Conservation (phyloP, 208 protist genomes). For the Phytomonas sp. region DNA sequence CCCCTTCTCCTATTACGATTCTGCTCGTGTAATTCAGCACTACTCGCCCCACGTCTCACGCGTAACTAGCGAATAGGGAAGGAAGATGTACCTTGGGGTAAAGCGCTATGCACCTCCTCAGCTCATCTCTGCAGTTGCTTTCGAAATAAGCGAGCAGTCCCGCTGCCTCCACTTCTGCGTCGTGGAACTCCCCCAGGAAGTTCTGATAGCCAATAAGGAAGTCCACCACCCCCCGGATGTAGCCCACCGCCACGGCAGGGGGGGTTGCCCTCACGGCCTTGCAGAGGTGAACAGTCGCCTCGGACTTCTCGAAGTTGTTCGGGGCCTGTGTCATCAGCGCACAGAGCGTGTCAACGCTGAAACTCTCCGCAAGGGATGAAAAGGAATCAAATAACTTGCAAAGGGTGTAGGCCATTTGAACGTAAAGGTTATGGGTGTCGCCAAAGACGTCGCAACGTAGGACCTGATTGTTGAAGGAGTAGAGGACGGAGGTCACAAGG, state of each 20-base stretch:
- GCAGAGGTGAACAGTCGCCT: slow-evolving; percentile 60
- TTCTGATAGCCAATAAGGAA: not conserved
- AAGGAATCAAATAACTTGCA: slow-evolving; percentile 28
- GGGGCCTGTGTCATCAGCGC: slow-evolving; percentile 48
- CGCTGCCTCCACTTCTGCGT: not conserved
- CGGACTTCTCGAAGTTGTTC: slow-evolving; percentile 62
- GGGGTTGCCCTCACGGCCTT: slow-evolving; percentile 27
- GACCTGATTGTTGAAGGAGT: slow-evolving; percentile 6
- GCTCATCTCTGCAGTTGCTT: not conserved
- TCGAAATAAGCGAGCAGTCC: not conserved
- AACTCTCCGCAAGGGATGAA: slow-evolving; percentile 24
- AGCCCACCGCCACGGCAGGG: slow-evolving; percentile 12
- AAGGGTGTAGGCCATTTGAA: slow-evolving; percentile 59
- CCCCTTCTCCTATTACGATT: not conserved
- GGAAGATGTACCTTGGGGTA: not conserved
- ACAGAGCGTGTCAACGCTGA: slow-evolving; percentile 37
- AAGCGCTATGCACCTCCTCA: not conserved
- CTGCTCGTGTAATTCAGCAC: not conserved
- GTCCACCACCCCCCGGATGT: not conserved
- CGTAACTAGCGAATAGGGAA: not conserved
- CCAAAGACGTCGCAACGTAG: slow-evolving; percentile 68
- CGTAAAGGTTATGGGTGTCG: slow-evolving; percentile 50
- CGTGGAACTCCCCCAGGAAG: not conserved
- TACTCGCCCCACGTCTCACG: not conserved
- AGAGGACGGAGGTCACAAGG: slow-evolving; percentile 14